Conservation (phyloP, 805 yeast genomes). For the Schizosaccharomyces pombe region ASM294v3 CU329670.1:2700001-2700500, state of each 20-base stretch:
- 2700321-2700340: too few relatives aligned
- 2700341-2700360: too few relatives aligned
- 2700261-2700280: too few relatives aligned
- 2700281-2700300: background rate
- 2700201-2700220: too few relatives aligned
- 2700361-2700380: background rate
- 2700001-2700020: background rate
- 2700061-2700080: background rate
- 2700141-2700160: background rate
- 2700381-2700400: background rate
- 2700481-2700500: conserved; percentile 86
- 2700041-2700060: background rate
- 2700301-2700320: too few relatives aligned
- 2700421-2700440: background rate
- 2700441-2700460: conserved; percentile 36
- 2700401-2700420: background rate
- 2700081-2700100: background rate
- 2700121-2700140: background rate
- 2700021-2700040: background rate
- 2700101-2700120: background rate
- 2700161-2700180: background rate
- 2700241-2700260: too few relatives aligned
- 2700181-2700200: too few relatives aligned
- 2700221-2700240: too few relatives aligned
- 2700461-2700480: conserved; percentile 66